Evolutionary conservation across 768 basidiomycete species (phyloP).

Genomic region (Aureoboletus auriporus): DNA sequence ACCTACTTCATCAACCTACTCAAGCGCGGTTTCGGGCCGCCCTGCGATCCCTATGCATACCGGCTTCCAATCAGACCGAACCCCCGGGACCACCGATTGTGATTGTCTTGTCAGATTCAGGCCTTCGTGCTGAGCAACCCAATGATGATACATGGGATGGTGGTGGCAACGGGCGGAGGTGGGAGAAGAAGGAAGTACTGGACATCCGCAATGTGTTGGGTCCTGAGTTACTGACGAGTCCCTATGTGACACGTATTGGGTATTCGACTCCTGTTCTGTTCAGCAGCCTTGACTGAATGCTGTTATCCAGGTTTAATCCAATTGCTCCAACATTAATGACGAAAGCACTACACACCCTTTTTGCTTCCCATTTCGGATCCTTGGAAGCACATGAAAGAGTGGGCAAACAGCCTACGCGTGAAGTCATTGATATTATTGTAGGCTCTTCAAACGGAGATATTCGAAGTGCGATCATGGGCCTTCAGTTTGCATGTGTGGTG

Average conservation of each 20-base stretch:
- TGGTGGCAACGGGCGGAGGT: conserved; percentile 36
- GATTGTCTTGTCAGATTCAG: conserved; percentile 79
- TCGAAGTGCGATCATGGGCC: conserved; percentile 86
- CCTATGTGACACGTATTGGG: conserved; percentile 79
- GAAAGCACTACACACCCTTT: conserved; percentile 66
- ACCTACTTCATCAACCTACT: conserved; percentile 71
- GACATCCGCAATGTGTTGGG: conserved; percentile 73
- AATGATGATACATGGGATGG: conserved; percentile 48
- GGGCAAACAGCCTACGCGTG: conserved; percentile 48
- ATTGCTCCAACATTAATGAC: conserved; percentile 84
- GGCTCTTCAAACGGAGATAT: conserved; percentile 88
- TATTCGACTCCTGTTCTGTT: conserved; percentile 26
- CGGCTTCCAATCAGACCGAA: conserved; percentile 20
- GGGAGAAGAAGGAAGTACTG: conserved; percentile 51
- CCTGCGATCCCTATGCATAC: conserved; percentile 49
- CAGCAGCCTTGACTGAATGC: conserved; percentile 1
- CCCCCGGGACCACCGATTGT: conserved; percentile 58
- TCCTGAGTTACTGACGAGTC: conserved; percentile 60
- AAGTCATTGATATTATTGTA: conserved; percentile 71
- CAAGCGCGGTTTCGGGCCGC: conserved; percentile 70
- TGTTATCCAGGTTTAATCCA: conserved; percentile 72
- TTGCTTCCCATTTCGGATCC: conserved; percentile 45
- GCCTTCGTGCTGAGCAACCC: conserved; percentile 62
- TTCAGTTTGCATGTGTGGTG: conserved; percentile 77
- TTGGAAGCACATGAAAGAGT: conserved; percentile 5